phyloP scores from a whole-genome alignment of 768 basidiomycete species.

The Lactarius akahatsu region DNA sequence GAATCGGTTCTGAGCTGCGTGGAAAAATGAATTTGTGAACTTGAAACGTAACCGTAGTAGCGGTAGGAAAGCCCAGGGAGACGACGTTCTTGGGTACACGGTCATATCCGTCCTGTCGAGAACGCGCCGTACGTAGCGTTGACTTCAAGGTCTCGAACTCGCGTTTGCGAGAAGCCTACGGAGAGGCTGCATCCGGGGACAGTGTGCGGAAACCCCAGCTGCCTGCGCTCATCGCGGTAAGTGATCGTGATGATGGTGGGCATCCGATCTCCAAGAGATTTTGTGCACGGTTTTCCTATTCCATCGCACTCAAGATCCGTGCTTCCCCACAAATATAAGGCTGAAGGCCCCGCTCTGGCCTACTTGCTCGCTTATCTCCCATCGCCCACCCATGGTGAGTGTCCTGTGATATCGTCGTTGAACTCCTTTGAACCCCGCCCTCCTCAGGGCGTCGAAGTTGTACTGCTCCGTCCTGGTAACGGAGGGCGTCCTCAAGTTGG shows the following conservation, averaged over 20 bases:
- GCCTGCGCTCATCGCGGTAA: conserved; percentile 15
- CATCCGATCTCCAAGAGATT: conserved; percentile 8
- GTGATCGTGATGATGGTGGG: conserved; percentile 1
- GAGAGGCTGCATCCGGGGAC: neutral
- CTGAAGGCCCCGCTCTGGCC: neutral
- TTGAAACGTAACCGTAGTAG: neutral
- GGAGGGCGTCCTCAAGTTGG: conserved; percentile 65
- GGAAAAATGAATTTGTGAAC: neutral
- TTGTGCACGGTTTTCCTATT: neutral
- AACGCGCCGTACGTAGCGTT: neutral
- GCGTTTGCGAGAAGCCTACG: neutral
- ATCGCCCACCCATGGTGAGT: conserved; percentile 9
- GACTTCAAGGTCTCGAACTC: neutral
- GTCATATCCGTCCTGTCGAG: neutral
- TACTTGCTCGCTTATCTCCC: neutral
- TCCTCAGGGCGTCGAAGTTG: conserved; percentile 67
- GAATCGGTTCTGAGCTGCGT: neutral
- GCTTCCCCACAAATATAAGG: conserved; percentile 5
- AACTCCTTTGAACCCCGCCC: conserved; percentile 2
- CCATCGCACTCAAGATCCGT: conserved; percentile 8
- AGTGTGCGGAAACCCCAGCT: neutral
- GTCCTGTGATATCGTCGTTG: neutral
- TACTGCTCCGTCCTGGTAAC: conserved; percentile 58
- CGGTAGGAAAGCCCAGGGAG: neutral
- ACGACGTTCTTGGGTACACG: conserved; percentile 1